A percentile compares a stretch with the other conserved stretches of the same genome.
phyloP scores from a whole-genome alignment of 306 rosid species.

The Hippophae rhamnoides region DNA sequence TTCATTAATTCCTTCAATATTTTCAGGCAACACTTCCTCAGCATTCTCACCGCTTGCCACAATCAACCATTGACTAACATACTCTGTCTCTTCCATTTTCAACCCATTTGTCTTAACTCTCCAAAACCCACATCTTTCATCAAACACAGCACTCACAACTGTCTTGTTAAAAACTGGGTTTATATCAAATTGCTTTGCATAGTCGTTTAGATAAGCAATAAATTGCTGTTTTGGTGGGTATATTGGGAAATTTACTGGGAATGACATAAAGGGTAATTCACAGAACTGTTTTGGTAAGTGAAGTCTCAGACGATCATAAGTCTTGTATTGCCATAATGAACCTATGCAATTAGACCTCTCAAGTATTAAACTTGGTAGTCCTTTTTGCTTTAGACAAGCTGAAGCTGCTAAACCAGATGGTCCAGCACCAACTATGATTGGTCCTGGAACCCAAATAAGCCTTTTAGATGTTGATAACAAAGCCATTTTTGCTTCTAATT shows the following conservation, averaged over 20 bases:
- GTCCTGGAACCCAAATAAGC: slow-evolving; percentile 33
- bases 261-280: slow-evolving; percentile 66
- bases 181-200: slow-evolving; percentile 45
- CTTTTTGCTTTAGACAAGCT: slow-evolving; percentile 74
- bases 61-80: slow-evolving; percentile 50
- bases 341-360: slow-evolving; percentile 72
- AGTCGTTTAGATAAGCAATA: slow-evolving; percentile 40
- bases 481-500: slow-evolving; percentile 11
- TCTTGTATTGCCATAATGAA: slow-evolving; percentile 75
- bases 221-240: slow-evolving; percentile 85
- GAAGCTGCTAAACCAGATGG: slow-evolving; percentile 90
- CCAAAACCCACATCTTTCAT: slow-evolving; percentile 36
- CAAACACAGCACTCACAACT: slow-evolving; percentile 53
- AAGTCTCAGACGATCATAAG: slow-evolving; percentile 82
- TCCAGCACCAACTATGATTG: slow-evolving; percentile 88
- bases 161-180: slow-evolving; percentile 40
- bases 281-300: slow-evolving; percentile 92
- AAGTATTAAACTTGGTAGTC: slow-evolving; percentile 51
- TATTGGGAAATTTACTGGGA: slow-evolving; percentile 62
- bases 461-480: not conserved
- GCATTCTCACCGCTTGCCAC: slow-evolving; percentile 95
- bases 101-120: slow-evolving; percentile 33
- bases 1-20: slow-evolving; percentile 47
- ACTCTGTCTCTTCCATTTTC: slow-evolving; percentile 32
- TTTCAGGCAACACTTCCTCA: slow-evolving; percentile 44